Conservation (phyloP, 148 eudicot genomes). For the Rhododendron ovatum region DNA sequence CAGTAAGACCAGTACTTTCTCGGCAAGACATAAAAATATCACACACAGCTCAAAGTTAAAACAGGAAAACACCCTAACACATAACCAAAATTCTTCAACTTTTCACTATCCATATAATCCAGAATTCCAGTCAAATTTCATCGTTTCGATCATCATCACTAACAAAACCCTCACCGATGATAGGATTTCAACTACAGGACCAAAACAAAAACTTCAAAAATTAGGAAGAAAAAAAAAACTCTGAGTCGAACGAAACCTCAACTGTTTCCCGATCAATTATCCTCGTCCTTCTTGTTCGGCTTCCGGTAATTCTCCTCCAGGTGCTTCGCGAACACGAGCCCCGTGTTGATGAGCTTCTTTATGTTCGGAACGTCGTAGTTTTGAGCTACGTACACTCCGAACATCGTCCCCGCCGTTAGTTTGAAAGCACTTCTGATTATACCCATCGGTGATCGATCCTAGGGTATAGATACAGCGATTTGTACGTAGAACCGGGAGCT, state of each 20-base stretch:
- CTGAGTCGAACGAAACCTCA: background rate
- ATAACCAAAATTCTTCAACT: background rate
- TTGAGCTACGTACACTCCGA: constrained; percentile 53
- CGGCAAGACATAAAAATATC: background rate
- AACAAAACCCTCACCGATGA: background rate
- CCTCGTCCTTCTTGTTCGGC: constrained; percentile 40
- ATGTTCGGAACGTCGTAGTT: constrained; percentile 49
- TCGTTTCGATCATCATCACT: background rate
- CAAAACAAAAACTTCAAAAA: background rate
- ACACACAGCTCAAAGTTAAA: background rate
- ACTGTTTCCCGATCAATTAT: constrained; percentile 6
- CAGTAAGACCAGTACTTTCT: background rate
- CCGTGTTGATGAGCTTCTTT: constrained; percentile 36
- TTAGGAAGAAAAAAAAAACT: background rate
- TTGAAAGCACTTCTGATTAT: constrained; percentile 33
- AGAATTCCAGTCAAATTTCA: background rate
- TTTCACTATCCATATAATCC: background rate
- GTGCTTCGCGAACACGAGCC: constrained; percentile 31
- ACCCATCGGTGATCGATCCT: constrained; percentile 28
- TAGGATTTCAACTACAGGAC: background rate
- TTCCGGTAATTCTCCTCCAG: constrained; percentile 47
- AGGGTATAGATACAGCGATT: background rate
- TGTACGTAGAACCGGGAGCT: background rate
- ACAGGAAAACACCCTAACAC: background rate
- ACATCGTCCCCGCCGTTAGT: constrained; percentile 35